phyloP scores from a whole-genome alignment of 805 yeast genomes.

The Candida nitratophila region DNA sequence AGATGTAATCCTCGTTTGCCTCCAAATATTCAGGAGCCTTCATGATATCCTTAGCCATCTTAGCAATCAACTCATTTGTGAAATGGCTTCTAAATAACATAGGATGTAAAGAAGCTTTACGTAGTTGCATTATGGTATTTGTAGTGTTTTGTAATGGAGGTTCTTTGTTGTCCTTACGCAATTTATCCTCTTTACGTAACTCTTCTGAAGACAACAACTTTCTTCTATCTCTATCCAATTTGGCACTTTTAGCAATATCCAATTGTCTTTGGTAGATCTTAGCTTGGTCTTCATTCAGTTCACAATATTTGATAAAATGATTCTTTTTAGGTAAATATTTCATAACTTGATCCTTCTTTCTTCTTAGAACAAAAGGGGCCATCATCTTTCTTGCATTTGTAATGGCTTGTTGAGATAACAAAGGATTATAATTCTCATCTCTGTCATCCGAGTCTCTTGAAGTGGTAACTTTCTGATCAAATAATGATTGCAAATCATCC shows the following conservation, averaged over 20 bases:
- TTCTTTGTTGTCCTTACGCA: slow-evolving; percentile 20
- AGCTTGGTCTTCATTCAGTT: slow-evolving; percentile 47
- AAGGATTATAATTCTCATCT: slow-evolving; percentile 54
- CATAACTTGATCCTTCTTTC: slow-evolving; percentile 88
- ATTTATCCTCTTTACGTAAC: slow-evolving; percentile 22
- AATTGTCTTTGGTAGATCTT: slow-evolving; percentile 58
- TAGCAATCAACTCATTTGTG: slow-evolving; percentile 42
- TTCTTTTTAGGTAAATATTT: slow-evolving; percentile 78
- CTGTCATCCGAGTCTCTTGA: slow-evolving; percentile 22
- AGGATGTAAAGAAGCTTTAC: slow-evolving; percentile 94
- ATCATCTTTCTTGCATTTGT: slow-evolving; percentile 93
- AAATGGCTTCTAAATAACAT: slow-evolving; percentile 66
- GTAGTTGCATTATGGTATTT: slow-evolving; percentile 77
- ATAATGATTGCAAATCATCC: slow-evolving; percentile 74
- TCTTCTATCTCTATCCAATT: slow-evolving; percentile 37
- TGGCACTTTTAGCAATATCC: slow-evolving; percentile 31
- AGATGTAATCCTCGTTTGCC: slow-evolving; percentile 72
- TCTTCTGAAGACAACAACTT: slow-evolving; percentile 25
- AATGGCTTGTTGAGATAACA: slow-evolving; percentile 86
- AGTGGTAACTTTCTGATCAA: slow-evolving; percentile 74
- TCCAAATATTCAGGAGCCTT: slow-evolving; percentile 67
- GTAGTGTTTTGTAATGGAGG: slow-evolving; percentile 30
- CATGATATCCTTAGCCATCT: slow-evolving; percentile 77
- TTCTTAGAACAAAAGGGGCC: slow-evolving; percentile 93
- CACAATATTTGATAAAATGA: slow-evolving; percentile 60